phyloP scores from a whole-genome alignment of 352 stramenopile species.

The Peronospora farinosa region DNA sequence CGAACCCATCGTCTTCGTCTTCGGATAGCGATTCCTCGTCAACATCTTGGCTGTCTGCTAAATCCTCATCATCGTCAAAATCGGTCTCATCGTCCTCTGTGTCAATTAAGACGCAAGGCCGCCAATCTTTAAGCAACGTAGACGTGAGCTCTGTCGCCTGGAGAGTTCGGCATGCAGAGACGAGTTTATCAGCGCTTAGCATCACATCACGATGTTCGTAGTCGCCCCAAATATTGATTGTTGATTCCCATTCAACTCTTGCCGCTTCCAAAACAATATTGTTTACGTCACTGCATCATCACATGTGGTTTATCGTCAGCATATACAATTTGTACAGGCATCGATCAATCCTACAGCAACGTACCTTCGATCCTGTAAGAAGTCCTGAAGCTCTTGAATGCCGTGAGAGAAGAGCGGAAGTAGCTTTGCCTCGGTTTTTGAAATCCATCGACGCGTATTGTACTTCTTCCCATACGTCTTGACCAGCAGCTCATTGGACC shows the following conservation, averaged over 20 bases:
- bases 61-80: conserved; percentile 38
- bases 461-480: conserved; percentile 54
- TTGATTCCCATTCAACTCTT: conserved; percentile 14
- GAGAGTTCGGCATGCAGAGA: conserved; percentile 27
- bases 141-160: conserved; percentile 23
- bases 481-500: conserved; percentile 46
- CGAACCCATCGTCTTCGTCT: conserved; percentile 35
- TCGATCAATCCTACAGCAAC: not conserved
- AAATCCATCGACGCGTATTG: conserved; percentile 51
- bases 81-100: conserved; percentile 26
- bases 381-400: conserved; percentile 56
- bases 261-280: conserved; percentile 28
- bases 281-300: conserved; percentile 22
- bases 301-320: not conserved
- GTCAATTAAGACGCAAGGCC: conserved; percentile 17
- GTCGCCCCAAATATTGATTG: conserved; percentile 13
- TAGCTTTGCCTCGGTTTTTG: conserved; percentile 49
- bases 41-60: conserved; percentile 15
- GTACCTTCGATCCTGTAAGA: conserved; percentile 49
- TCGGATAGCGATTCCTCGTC: conserved; percentile 32
- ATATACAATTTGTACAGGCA: not conserved
- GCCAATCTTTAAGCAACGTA: conserved; percentile 30
- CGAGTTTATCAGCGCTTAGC: conserved; percentile 31
- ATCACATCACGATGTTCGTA: conserved; percentile 25
- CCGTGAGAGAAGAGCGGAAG: conserved; percentile 60